Base-by-base conservation (phyloP, 2,329 filamentous ascomycete species). In the Arthrobotrys pseudoclavata region DNA sequence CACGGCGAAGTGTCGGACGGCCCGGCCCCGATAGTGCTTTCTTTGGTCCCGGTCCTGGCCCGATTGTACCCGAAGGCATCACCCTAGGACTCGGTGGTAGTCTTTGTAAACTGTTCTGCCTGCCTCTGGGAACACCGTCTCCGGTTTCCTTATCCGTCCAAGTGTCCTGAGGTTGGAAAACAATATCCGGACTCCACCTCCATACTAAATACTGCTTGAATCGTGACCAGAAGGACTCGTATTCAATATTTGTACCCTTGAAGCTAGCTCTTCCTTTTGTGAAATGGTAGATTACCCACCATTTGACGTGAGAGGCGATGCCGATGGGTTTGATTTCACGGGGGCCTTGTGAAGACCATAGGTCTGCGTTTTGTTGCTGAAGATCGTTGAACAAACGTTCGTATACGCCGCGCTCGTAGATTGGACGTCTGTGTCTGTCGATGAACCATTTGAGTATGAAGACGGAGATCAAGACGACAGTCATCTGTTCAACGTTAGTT, bases 291-390 rank as follows among this genome's bases (percentile, higher is more conserved):
- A 88, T 82, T 1, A 87, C 80, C 2, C 82, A 81, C 87, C 87
- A 88, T 80, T 87, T 87, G 1, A 86, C 24, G 1, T 81, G 81
- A 1, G 82, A 83, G 57, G 83, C 80, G 62, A 83, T 80, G 1
- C 84, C 84, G 0, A 83, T 79, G 0, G 86, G 85, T 9, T 83
- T 80, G 24, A 87, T 80, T 34, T 83, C 79, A 3, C 84, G 82
- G 0, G 87, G 86, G 0, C 87, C 87, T 12, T 82, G 81, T 0
- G 85, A 83, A 0, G 85, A 85, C 87, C 87, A 88, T 1, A 87
- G 83, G 0, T 82, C 74, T 0, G 87, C 85, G 67, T 87, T 84
- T 2, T 82, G 77, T n/a, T 82, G 83, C 3, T 86, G 84, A 24
- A 88, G 83, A 12, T 87, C 84, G 52, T 84, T 82, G 81, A 86